Evolutionary conservation across 1,139 yeast species (phyloP).

Genomic region (Arxiozyma heterogenica): DNA sequence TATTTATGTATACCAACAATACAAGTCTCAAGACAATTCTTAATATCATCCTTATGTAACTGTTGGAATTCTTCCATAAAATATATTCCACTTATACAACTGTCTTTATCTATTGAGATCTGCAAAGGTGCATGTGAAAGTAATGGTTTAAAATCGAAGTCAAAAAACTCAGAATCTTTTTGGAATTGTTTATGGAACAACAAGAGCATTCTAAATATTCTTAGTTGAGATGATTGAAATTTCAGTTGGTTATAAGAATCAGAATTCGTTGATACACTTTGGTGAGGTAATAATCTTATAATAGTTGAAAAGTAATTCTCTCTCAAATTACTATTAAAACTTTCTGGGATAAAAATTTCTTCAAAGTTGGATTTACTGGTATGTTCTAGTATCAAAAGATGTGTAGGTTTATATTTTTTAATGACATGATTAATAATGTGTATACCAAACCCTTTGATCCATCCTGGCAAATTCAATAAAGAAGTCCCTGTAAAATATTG

Average conservation of each 20-base stretch:
- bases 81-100: conserved; percentile 24
- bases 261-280: neutral
- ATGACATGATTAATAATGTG: conserved; percentile 50
- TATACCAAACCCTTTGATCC: conserved; percentile 86
- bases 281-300: conserved; percentile 9
- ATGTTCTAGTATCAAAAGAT: conserved; percentile 42
- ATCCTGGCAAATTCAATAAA: conserved; percentile 79
- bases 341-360: conserved; percentile 23
- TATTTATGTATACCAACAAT: conserved; percentile 40
- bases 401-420: conserved; percentile 42
- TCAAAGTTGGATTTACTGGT: conserved; percentile 22
- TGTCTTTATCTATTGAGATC: conserved; percentile 36
- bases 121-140: conserved; percentile 41
- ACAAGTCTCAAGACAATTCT: conserved; percentile 44
- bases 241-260: conserved; percentile 7
- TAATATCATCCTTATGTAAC: conserved; percentile 35
- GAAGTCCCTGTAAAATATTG: conserved; percentile 36
- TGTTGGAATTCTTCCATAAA: conserved; percentile 35
- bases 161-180: conserved; percentile 2
- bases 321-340: conserved; percentile 15
- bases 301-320: conserved; percentile 17
- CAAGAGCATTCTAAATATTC: conserved; percentile 42
- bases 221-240: conserved; percentile 38
- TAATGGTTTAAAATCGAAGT: conserved; percentile 46
- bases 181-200: conserved; percentile 42